Evolutionary conservation across 345 rosid species (phyloP).

Genomic region (Dovyalis caffra): DNA sequence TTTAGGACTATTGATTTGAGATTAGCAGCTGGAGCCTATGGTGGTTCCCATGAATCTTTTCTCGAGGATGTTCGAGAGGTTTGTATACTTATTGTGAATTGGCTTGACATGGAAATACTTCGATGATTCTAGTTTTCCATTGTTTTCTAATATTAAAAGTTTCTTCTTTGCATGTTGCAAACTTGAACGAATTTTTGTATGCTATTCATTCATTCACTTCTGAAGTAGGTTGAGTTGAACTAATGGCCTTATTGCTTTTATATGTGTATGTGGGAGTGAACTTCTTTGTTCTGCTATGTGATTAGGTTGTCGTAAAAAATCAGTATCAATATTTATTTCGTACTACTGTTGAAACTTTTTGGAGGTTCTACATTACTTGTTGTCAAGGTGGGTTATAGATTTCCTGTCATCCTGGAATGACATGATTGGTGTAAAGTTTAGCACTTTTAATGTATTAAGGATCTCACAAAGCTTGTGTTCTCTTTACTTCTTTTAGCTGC

Average conservation of each 20-base stretch:
- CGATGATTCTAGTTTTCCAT: constrained; percentile 13
- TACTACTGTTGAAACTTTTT: background rate
- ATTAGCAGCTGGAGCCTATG: constrained; percentile 86
- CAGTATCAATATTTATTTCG: background rate
- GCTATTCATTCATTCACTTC: background rate
- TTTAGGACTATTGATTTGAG: constrained; percentile 94
- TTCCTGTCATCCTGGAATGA: no score
- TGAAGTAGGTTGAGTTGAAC: background rate
- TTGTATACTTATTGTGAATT: constrained; percentile 13
- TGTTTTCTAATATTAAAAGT: background rate
- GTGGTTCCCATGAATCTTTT: constrained; percentile 85
- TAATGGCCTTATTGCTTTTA: background rate
- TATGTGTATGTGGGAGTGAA: background rate
- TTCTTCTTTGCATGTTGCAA: constrained; percentile 6
- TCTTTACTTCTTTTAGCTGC: no score
- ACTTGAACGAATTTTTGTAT: background rate
- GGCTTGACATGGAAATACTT: background rate
- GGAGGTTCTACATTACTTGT: background rate
- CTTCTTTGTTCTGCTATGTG: background rate
- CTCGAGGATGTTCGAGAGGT: constrained; percentile 97
- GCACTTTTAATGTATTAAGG: no score
- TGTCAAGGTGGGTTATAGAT: no score
- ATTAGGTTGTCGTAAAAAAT: background rate
- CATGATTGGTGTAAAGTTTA: no score
- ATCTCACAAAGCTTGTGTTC: no score